These are phyloP conservation scores for Lactarius evosmus DNA, from an alignment of 768 basidiomycete species.

Conservation along the genomic window DNA sequence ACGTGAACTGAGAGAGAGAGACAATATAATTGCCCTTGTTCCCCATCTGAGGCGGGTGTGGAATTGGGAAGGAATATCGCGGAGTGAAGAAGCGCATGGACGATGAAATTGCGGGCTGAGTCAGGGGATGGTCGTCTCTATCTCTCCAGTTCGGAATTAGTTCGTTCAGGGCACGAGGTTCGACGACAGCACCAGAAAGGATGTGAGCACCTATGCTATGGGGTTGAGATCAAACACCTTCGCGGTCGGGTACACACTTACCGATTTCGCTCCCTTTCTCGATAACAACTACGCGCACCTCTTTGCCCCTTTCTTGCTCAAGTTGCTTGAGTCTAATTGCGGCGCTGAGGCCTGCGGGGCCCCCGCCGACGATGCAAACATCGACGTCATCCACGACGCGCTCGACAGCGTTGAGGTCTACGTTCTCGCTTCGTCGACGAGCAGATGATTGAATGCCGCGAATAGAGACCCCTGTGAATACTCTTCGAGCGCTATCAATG, in stretches of 20 bases:
- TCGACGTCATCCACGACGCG: slow-evolving; percentile 90
- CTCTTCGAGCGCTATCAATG: slow-evolving; percentile 4
- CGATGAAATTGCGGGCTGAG: slow-evolving; percentile 71
- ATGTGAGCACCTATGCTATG: slow-evolving; percentile 75
- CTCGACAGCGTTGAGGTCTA: slow-evolving; percentile 64
- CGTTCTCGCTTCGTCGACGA: slow-evolving; percentile 35
- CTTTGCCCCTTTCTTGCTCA: slow-evolving; percentile 71
- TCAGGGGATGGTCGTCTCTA: slow-evolving; percentile 68
- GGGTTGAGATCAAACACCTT: background rate
- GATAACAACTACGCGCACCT: slow-evolving; percentile 87
- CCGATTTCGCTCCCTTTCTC: slow-evolving; percentile 95
- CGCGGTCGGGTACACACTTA: slow-evolving; percentile 41
- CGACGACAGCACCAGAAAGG: slow-evolving; percentile 92
- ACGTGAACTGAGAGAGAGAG: slow-evolving; percentile 82
- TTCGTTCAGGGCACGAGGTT: slow-evolving; percentile 87
- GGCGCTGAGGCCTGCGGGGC: slow-evolving; percentile 93
- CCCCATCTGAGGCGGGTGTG: slow-evolving; percentile 95
- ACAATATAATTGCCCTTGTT: slow-evolving; percentile 93
- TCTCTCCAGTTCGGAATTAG: slow-evolving; percentile 83
- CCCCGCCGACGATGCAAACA: slow-evolving; percentile 95
- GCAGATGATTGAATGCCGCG: slow-evolving; percentile 33
- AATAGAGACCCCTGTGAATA: slow-evolving; percentile 6
- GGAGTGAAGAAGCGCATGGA: slow-evolving; percentile 84
- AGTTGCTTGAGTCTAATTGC: slow-evolving; percentile 95
- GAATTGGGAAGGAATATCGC: slow-evolving; percentile 69